Conservation (phyloP, 208 protist genomes). For the Leishmania martiniquensis region DNA sequence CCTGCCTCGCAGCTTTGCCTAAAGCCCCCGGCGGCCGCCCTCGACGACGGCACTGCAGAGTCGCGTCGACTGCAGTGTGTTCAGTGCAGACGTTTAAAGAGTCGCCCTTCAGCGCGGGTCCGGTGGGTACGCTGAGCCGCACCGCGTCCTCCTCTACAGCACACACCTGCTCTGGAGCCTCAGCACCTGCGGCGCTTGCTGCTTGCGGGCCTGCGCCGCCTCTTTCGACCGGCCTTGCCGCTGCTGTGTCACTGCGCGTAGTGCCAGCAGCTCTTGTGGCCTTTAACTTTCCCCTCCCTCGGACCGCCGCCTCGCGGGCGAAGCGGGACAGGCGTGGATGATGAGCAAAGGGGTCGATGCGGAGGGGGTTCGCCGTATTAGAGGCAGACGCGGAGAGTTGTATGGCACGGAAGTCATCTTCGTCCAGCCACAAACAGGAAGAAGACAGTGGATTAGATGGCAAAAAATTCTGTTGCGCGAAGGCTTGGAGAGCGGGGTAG, state of each 20-base stretch:
- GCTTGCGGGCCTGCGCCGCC: not conserved
- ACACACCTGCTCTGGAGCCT: not conserved
- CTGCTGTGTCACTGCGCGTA: not conserved
- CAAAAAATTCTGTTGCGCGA: conserved; percentile 51
- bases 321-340: conserved; percentile 52
- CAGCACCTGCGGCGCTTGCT: not conserved
- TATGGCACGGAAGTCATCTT: conserved; percentile 44
- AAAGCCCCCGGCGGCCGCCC: not conserved
- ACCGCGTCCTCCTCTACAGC: not conserved
- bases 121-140: not conserved
- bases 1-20: not conserved
- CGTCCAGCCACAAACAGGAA: conserved; percentile 67
- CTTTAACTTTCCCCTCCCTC: not conserved
- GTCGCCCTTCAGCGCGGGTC: not conserved
- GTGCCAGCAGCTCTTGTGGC: not conserved
- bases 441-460: conserved; percentile 56
- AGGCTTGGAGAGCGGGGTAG: conserved; percentile 55
- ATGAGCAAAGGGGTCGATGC: conserved; percentile 49
- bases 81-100: not conserved
- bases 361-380: conserved; percentile 23
- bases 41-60: not conserved
- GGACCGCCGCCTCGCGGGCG: not conserved
- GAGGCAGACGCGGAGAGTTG: not conserved
- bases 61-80: conserved; percentile 1
- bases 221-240: not conserved